These are phyloP conservation scores for Lobosporangium transversale DNA, from an alignment of 192 early-diverging fungal species.

Conservation along the genomic window DNA sequence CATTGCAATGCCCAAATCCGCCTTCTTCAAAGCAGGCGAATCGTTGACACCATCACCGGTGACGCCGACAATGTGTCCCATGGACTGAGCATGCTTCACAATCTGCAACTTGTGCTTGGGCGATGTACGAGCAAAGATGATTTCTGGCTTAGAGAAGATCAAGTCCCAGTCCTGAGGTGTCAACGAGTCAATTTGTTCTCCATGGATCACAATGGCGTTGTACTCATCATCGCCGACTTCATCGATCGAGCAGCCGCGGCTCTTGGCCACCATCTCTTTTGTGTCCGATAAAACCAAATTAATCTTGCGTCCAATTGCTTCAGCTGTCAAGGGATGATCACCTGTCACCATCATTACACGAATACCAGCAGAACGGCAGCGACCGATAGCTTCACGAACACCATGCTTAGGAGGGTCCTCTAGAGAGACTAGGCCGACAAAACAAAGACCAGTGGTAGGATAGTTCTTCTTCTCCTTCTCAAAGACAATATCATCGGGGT, in stretches of 20 bases:
- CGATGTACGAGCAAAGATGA: slow-evolving; percentile 96
- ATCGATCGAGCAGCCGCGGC: slow-evolving; percentile 67
- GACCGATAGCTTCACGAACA: slow-evolving; percentile 97
- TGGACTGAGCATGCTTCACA: slow-evolving; percentile 87
- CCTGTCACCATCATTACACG: slow-evolving; percentile 99
- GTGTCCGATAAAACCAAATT: slow-evolving; percentile 94
- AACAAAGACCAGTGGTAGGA: slow-evolving; percentile 69
- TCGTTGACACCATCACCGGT: slow-evolving; percentile 99
- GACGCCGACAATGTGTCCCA: slow-evolving; percentile 97
- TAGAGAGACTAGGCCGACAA: slow-evolving; percentile 91
- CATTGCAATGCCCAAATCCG: slow-evolving; percentile 98
- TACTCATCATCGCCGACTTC: slow-evolving; percentile 83
- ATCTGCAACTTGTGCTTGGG: slow-evolving; percentile 98
- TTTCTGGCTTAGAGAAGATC: slow-evolving; percentile 94
- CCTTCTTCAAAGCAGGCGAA: slow-evolving; percentile 95
- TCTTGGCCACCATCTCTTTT: slow-evolving; percentile 77
- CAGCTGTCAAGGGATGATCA: slow-evolving; percentile 95
- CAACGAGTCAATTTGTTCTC: slow-evolving; percentile 85
- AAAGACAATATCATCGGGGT: slow-evolving; percentile 80
- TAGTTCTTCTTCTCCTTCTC: slow-evolving; percentile 80
- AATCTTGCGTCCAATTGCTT: slow-evolving; percentile 96
- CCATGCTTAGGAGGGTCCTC: slow-evolving; percentile 98
- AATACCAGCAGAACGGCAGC: slow-evolving; percentile 92
- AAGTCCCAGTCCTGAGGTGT: slow-evolving; percentile 89
- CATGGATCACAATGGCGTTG: slow-evolving; percentile 92